These are phyloP conservation scores for Penicillium cinerascens DNA, from an alignment of 495 filamentous ascomycete genomes.

Conservation along the genomic window DNA sequence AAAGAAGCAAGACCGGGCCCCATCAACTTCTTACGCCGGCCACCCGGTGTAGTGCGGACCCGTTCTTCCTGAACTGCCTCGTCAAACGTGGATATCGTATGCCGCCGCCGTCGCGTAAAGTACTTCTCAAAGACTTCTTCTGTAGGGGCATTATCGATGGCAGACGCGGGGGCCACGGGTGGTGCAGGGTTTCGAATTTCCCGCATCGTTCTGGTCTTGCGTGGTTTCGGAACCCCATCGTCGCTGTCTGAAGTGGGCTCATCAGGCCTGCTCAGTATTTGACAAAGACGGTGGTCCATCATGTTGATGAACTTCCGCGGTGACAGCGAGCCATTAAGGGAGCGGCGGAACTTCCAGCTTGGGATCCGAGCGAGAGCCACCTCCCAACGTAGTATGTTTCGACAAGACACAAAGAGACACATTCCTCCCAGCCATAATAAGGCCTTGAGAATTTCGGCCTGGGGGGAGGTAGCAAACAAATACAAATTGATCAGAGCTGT, in stretches of 20 bases:
- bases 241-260: constrained; percentile 45
- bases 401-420: constrained; percentile 66
- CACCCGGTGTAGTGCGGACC: constrained; percentile 56
- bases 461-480: constrained; percentile 74
- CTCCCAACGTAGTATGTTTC: constrained; percentile 77
- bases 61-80: constrained; percentile 32
- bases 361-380: constrained; percentile 84
- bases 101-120: constrained; percentile 42
- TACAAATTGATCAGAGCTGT: constrained; percentile 78
- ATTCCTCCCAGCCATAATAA: constrained; percentile 87
- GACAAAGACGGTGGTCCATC: constrained; percentile 47
- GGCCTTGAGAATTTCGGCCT: constrained; percentile 75
- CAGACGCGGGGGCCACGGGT: constrained; percentile 13
- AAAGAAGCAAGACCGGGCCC: constrained; percentile 67
- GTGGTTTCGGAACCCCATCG: constrained; percentile 23
- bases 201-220: constrained; percentile 29
- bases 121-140: constrained; percentile 25
- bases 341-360: constrained; percentile 78
- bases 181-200: constrained; percentile 14
- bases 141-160: constrained; percentile 18
- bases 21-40: constrained; percentile 63
- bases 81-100: constrained; percentile 48
- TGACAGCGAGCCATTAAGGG: constrained; percentile 42
- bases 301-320: constrained; percentile 49
- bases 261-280: constrained; percentile 38